Conservation (phyloP, 495 filamentous ascomycete genomes). For the Penicillium pulvis region DNA sequence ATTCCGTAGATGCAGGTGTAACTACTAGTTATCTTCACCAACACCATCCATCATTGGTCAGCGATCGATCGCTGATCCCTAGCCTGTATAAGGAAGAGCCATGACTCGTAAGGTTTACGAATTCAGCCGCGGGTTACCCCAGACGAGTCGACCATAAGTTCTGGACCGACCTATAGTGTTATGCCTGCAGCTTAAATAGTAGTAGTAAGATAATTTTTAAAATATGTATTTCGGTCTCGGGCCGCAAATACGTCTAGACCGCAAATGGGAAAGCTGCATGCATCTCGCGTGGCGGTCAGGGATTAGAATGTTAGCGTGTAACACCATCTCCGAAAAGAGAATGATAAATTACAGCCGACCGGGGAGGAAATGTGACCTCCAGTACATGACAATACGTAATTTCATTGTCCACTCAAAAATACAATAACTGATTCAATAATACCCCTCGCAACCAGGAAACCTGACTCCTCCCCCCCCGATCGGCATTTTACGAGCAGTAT, state of each 20-base stretch:
- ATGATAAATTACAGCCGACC: background rate
- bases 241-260: background rate
- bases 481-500: background rate
- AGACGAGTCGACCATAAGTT: background rate
- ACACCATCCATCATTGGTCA: background rate
- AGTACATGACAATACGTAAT: background rate
- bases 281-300: conserved; percentile 12
- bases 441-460: background rate
- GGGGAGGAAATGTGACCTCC: background rate
- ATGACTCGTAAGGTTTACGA: conserved; percentile 14
- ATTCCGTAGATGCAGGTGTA: no score
- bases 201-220: background rate
- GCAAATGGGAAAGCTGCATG: conserved; percentile 7
- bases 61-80: background rate
- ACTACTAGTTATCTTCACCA: background rate
- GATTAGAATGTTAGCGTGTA: background rate
- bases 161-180: background rate
- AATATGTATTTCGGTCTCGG: background rate
- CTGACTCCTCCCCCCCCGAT: background rate
- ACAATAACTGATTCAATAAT: conserved; percentile 7
- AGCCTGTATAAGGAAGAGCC: background rate
- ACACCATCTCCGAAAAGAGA: background rate
- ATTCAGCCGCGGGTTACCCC: conserved; percentile 11
- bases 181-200: no score
- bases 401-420: background rate